Conservation (phyloP, 768 basidiomycete genomes). For the Macrocybe gigantea region DNA sequence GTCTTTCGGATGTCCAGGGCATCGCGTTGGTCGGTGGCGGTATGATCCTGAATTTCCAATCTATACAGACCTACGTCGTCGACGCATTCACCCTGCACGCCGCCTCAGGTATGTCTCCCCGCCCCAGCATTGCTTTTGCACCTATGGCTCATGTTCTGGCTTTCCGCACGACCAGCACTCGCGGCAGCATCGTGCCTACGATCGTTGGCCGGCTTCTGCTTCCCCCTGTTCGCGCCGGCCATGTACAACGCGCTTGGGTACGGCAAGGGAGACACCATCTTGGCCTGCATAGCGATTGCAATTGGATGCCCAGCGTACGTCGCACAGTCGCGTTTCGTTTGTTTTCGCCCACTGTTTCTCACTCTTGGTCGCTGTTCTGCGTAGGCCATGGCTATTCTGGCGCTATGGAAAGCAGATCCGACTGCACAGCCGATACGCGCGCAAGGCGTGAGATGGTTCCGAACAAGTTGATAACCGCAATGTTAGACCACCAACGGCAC, state of each 20-base stretch:
- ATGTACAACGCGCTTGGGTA: slow-evolving; percentile 65
- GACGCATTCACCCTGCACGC: slow-evolving; percentile 63
- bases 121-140: too few relatives aligned
- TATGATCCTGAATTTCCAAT: slow-evolving; percentile 52
- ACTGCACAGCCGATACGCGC: slow-evolving; percentile 38
- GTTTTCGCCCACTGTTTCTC: neutral
- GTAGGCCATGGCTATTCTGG: slow-evolving; percentile 31
- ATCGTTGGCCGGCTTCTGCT: slow-evolving; percentile 64
- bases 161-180: slow-evolving; percentile 33
- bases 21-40: slow-evolving; percentile 52
- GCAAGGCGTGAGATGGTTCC: slow-evolving; percentile 5
- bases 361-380: neutral
- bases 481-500: too few relatives aligned
- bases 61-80: slow-evolving; percentile 63
- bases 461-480: too few relatives aligned
- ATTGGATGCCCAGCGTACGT: slow-evolving; percentile 55
- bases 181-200: slow-evolving; percentile 61
- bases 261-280: slow-evolving; percentile 62
- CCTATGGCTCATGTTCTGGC: too few relatives aligned
- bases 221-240: slow-evolving; percentile 71
- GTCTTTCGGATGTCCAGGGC: slow-evolving; percentile 31
- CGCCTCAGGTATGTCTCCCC: slow-evolving; percentile 46
- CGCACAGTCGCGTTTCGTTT: slow-evolving; percentile 10
- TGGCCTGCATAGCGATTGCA: slow-evolving; percentile 51
- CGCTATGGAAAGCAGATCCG: slow-evolving; percentile 37